A percentile compares a stretch with the other conserved stretches of the same genome.
phyloP scores from a whole-genome alignment of 192 early-diverging fungal genomes.

The Paraglomus brasilianum region DNA sequence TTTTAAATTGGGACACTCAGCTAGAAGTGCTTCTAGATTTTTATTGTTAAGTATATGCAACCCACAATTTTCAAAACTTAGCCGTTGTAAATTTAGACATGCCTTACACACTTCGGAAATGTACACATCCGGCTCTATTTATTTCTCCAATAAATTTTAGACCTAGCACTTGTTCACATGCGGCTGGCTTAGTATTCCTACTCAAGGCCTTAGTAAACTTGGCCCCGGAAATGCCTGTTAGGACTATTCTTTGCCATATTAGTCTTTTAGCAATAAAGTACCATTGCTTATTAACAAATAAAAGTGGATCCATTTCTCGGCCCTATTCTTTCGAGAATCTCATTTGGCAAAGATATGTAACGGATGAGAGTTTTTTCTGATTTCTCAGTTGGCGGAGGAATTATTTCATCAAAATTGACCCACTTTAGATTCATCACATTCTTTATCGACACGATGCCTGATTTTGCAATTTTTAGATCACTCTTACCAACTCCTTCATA shows the following conservation, averaged over 20 bases:
- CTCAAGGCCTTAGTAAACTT: conserved; percentile 1
- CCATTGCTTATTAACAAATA: conserved; percentile 11
- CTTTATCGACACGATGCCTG: no score
- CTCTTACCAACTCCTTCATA: background rate
- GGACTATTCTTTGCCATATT: conserved; percentile 5
- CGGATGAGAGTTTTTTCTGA: no score
- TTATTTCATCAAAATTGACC: background rate
- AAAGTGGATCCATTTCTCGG: background rate
- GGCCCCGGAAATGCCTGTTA: background rate
- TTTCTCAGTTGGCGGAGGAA: background rate
- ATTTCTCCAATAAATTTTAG: conserved; percentile 6
- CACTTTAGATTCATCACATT: no score
- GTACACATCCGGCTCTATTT: conserved; percentile 11
- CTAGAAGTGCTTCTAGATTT: conserved; percentile 5
- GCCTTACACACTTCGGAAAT: conserved; percentile 11
- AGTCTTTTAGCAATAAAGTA: background rate
- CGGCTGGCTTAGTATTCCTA: background rate
- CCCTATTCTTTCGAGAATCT: background rate
- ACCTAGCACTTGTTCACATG: background rate
- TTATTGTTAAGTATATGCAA: conserved; percentile 1
- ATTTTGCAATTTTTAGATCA: no score
- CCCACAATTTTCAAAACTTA: background rate
- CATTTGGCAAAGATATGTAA: no score
- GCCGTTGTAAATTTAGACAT: background rate
- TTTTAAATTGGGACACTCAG: background rate